Percentiles rank a stretch among this genome's conserved stretches.
Evolutionary conservation across 2,329 filamentous ascomycete species (phyloP).

Genomic region (Chlorencoelia australis): DNA sequence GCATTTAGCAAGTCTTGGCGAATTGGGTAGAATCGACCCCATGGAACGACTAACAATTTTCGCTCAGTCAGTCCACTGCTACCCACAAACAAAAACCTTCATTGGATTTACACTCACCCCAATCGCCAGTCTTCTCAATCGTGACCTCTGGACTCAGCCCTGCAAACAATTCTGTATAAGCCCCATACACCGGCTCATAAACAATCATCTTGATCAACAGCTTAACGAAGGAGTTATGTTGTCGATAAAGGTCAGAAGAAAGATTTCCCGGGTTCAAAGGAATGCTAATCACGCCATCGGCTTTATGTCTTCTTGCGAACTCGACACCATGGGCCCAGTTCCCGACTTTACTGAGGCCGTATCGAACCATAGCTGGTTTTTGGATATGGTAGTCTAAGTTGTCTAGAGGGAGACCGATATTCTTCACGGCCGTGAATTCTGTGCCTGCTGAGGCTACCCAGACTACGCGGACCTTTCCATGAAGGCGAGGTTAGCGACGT

Average conservation of each 20-base stretch:
- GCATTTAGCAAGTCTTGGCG: slow-evolving; percentile 27
- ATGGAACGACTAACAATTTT: slow-evolving; percentile 39
- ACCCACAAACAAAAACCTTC: too few relatives aligned
- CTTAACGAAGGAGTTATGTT: neutral
- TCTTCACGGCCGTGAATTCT: too few relatives aligned
- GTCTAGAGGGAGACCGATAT: neutral
- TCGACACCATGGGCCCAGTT: slow-evolving; percentile 20
- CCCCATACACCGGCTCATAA: slow-evolving; percentile 19
- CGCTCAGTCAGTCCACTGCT: too few relatives aligned
- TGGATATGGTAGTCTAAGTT: slow-evolving; percentile 7
- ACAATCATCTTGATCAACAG: slow-evolving; percentile 8
- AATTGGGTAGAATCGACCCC: slow-evolving; percentile 32
- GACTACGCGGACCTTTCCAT: slow-evolving; percentile 25
- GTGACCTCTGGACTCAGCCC: slow-evolving; percentile 22
- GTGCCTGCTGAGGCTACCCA: slow-evolving; percentile 19
- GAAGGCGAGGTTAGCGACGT: too few relatives aligned
- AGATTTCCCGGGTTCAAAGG: slow-evolving; percentile 24
- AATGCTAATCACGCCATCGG: slow-evolving; percentile 21
- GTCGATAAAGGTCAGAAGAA: slow-evolving; percentile 15
- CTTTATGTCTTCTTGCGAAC: slow-evolving; percentile 14
- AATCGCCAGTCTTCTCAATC: slow-evolving; percentile 19
- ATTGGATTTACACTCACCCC: too few relatives aligned
- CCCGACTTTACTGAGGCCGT: slow-evolving; percentile 22
- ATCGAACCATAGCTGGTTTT: slow-evolving; percentile 12
- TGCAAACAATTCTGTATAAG: slow-evolving; percentile 24